Base-by-base conservation (phyloP, 2,329 filamentous ascomycete species). In the Didymella pinodella region DNA sequence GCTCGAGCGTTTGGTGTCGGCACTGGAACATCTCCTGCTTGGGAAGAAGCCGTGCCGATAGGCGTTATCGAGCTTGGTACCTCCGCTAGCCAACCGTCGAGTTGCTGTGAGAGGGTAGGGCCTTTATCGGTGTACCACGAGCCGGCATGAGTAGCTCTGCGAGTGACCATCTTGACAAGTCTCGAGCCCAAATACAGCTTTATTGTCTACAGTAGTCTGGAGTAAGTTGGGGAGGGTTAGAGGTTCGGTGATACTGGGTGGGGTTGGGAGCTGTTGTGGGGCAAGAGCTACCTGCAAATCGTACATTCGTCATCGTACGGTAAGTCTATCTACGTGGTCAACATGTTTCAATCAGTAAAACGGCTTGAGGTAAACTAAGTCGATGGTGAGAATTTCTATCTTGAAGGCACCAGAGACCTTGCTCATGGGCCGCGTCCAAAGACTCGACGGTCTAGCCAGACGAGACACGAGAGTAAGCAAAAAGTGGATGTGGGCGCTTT, bases 81-180 rank as follows among this genome's bases (percentile, higher is more conserved):
- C 36, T 85, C 80, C 36, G 80, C 81, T n/a, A 98, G 84, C 84
- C 88, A 97, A 48, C 79, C 77, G 57, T 95, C 87, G 5, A 99
- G 88, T 79, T 96, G 84, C 7, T 74, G 69, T 3, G 85, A 85
- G 49, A 98, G 85, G n/a, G 78, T 77, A 2, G 76, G 73, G 6
- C 84, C 79, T 59, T 87, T 83, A 48, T 83, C 83, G 7, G 88
- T 83, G 75, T 99, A 99, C 95, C 95, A 99, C 18, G 88, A 90
- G 38, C 91, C 91, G 22, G 94, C 93, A 76, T 98, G 95, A 55
- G 84, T 87, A 20, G 92, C 89, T 65, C 81, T 76, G 71, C 89
- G 80, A 50, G 75, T 66, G 46, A 68, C 68, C 76, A 75, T 80
- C 18, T 55, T 57, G 44, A 38, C 22, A 7, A 43, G 0, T 25